These are phyloP conservation scores for Calocybe indica DNA, from an alignment of 768 basidiomycete species.

Conservation along the genomic window DNA sequence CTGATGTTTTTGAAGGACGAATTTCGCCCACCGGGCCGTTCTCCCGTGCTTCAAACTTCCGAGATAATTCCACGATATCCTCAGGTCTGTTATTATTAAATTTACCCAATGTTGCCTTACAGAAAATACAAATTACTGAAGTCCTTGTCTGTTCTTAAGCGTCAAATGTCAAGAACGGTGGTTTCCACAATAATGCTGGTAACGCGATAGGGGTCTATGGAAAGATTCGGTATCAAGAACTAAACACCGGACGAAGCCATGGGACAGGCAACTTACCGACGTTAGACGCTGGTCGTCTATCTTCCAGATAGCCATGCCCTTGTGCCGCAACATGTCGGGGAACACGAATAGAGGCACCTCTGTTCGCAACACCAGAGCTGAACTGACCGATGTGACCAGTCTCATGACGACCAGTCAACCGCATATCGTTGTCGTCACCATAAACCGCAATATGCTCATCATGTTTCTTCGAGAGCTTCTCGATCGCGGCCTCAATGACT, in stretches of 20 bases:
- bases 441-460: constrained; percentile 96
- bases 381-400: constrained; percentile 91
- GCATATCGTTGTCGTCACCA: constrained; percentile 95
- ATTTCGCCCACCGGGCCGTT: background rate
- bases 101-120: background rate
- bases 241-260: constrained; percentile 1
- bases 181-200: constrained; percentile 88
- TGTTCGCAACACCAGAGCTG: constrained; percentile 94
- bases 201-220: constrained; percentile 88
- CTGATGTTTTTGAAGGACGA: no score
- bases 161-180: constrained; percentile 48
- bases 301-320: constrained; percentile 94
- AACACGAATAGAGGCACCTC: constrained; percentile 95
- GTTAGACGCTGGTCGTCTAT: constrained; percentile 97
- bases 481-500: constrained; percentile 86
- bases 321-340: constrained; percentile 89
- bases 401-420: constrained; percentile 96
- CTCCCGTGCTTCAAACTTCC: background rate
- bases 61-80: no score
- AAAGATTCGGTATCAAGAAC: constrained; percentile 3
- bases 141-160: background rate
- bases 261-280: constrained; percentile 56
- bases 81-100: no score
- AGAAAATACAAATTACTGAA: constrained; percentile 1
- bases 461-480: constrained; percentile 88